A percentile compares a stretch with the other conserved stretches of the same genome.
Evolutionary conservation across 108 stramenopile genomes (phyloP).

Genomic region (Cylindrotheca fusiformis): DNA sequence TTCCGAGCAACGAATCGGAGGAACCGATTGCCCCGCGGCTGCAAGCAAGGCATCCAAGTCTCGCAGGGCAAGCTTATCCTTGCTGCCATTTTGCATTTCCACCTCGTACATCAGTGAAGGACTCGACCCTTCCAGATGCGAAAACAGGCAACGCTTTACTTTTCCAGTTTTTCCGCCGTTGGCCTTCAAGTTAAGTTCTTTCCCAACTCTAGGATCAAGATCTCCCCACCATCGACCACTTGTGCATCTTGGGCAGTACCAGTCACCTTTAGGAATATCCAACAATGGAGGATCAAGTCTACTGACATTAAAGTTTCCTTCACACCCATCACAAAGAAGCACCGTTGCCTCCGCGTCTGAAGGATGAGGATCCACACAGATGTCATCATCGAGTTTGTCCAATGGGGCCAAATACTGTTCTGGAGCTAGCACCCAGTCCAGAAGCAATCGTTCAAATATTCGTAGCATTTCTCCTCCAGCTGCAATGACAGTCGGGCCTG

Average conservation of each 20-base stretch:
- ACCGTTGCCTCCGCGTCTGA: conserved; percentile 71
- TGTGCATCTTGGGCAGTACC: conserved; percentile 85
- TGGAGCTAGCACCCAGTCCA: conserved; percentile 87
- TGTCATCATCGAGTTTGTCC: conserved; percentile 78
- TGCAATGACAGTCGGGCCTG: conserved; percentile 65
- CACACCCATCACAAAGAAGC: conserved; percentile 85
- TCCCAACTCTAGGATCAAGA: conserved; percentile 78
- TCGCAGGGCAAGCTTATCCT: conserved; percentile 50
- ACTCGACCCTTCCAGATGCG: conserved; percentile 25
- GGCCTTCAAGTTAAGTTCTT: conserved; percentile 27
- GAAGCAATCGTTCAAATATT: conserved; percentile 79
- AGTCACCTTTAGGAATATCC: conserved; percentile 81
- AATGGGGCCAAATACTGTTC: conserved; percentile 45
- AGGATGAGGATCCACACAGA: conserved; percentile 72
- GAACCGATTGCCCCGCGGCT: conserved; percentile 41
- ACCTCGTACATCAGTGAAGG: conserved; percentile 58
- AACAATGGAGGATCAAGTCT: conserved; percentile 70
- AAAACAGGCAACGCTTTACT: conserved; percentile 23
- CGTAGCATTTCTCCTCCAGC: conserved; percentile 76
- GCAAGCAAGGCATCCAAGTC: conserved; percentile 58
- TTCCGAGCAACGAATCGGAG: conserved; percentile 56
- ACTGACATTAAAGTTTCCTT: conserved; percentile 88
- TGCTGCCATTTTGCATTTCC: conserved; percentile 28
- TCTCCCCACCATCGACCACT: conserved; percentile 73
- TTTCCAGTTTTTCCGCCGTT: conserved; percentile 3